Evolutionary conservation across 495 filamentous ascomycete genomes (phyloP).

Genomic region (Aspergillus baeticus): DNA sequence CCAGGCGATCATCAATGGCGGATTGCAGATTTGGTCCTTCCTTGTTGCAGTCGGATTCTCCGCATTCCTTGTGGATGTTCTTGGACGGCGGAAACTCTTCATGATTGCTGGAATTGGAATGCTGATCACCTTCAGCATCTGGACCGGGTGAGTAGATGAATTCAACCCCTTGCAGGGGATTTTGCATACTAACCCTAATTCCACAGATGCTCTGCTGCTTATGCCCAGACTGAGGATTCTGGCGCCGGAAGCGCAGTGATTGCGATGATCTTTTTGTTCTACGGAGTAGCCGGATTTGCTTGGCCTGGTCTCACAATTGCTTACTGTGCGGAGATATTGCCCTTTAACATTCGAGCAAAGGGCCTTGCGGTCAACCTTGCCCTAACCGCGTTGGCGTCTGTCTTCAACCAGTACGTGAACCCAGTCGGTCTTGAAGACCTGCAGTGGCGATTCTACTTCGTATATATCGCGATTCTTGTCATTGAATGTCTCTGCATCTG

Average conservation of each 20-base stretch:
- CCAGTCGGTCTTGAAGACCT: constrained; percentile 51
- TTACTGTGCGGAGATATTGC: constrained; percentile 65
- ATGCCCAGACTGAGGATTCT: not conserved
- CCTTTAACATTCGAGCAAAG: constrained; percentile 68
- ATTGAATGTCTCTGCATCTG: constrained; percentile 1
- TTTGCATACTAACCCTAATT: not conserved
- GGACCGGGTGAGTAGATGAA: not conserved
- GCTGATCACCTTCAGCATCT: constrained; percentile 1
- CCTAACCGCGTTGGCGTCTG: constrained; percentile 55
- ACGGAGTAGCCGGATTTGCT: constrained; percentile 29
- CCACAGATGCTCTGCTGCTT: not conserved
- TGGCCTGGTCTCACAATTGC: constrained; percentile 34
- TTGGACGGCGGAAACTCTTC: not conserved
- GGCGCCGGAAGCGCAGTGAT: constrained; percentile 14
- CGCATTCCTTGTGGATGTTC: not conserved
- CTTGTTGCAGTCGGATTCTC: not conserved
- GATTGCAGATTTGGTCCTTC: constrained; percentile 1
- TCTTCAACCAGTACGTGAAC: constrained; percentile 59
- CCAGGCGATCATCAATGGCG: constrained; percentile 3
- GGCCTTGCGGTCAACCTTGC: constrained; percentile 65
- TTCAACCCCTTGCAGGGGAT: not conserved
- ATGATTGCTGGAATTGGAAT: constrained; percentile 2
- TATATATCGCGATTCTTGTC: constrained; percentile 7
- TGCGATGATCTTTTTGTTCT: constrained; percentile 42
- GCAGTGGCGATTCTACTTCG: constrained; percentile 54